Percentiles rank a stretch among this genome's conserved stretches.
phyloP scores from a whole-genome alignment of 805 yeast species.

The Ogataea paraovalis region DNA sequence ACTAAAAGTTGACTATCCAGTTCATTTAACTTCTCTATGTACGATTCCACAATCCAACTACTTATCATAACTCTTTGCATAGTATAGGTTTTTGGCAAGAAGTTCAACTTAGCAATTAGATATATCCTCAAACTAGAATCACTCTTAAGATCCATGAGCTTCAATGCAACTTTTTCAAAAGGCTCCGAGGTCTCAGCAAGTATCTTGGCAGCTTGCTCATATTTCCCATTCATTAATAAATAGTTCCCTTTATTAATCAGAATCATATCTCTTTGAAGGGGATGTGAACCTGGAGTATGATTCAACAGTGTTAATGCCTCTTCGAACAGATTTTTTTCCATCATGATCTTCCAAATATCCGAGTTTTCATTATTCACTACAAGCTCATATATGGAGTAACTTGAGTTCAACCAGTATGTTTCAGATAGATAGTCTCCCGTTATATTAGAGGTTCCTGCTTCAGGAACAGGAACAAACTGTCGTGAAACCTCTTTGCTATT shows the following conservation, averaged over 20 bases:
- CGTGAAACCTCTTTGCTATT: constrained; percentile 44
- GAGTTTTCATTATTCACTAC: constrained; percentile 63
- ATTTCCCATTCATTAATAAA: constrained; percentile 30
- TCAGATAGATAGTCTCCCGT: constrained; percentile 43
- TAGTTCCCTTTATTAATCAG: constrained; percentile 52
- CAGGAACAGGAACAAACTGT: constrained; percentile 24
- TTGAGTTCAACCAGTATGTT: constrained; percentile 78
- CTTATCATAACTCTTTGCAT: constrained; percentile 53
- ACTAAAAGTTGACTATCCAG: constrained; percentile 33
- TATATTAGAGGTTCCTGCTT: constrained; percentile 42
- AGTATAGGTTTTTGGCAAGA: constrained; percentile 24
- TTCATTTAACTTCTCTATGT: constrained; percentile 42
- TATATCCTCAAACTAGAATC: constrained; percentile 44
- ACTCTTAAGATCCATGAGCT: constrained; percentile 41
- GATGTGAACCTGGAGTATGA: constrained; percentile 32
- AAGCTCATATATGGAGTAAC: constrained; percentile 62
- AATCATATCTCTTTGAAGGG: constrained; percentile 44
- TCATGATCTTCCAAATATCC: constrained; percentile 68
- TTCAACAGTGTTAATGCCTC: constrained; percentile 51
- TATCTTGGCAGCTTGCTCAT: constrained; percentile 45
- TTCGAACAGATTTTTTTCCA: constrained; percentile 52
- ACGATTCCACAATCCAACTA: constrained; percentile 63
- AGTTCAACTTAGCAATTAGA: constrained; percentile 38
- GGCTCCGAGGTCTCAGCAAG: constrained; percentile 63
- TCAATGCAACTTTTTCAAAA: constrained; percentile 65